Conservation (phyloP, 139 green algal species). For the Yamagishiella unicocca region DNA sequence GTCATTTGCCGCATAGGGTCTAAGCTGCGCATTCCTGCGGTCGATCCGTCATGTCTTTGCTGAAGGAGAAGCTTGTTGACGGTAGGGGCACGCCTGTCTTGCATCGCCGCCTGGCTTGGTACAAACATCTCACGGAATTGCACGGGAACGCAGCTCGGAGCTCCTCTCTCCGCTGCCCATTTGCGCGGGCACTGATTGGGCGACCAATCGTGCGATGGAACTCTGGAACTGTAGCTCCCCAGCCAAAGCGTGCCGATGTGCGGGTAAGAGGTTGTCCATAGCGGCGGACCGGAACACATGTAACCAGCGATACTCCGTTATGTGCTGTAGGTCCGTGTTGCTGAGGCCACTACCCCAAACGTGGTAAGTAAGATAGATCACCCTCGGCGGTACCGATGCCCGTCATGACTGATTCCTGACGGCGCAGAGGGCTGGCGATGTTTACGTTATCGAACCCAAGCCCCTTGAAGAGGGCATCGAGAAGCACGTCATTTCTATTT, state of each 20-base stretch:
- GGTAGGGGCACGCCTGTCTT: not conserved
- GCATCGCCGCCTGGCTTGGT: not conserved
- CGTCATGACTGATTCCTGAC: not conserved
- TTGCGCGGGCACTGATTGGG: not conserved
- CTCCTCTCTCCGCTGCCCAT: not conserved
- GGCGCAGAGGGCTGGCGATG: constrained; percentile 52
- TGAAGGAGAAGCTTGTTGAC: not conserved
- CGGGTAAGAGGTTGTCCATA: constrained; percentile 15
- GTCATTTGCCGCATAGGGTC: too few relatives aligned
- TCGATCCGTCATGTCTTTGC: not conserved
- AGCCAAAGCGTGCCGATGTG: constrained; percentile 4
- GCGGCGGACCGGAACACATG: too few relatives aligned
- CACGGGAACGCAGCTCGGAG: constrained; percentile 4
- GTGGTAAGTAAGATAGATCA: constrained; percentile 1
- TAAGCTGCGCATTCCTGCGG: too few relatives aligned
- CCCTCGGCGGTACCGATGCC: not conserved
- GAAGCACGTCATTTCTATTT: constrained; percentile 96
- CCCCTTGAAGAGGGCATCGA: constrained; percentile 84
- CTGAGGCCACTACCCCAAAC: constrained; percentile 26
- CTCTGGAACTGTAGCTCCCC: not conserved
- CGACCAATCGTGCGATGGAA: not conserved
- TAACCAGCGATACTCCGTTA: too few relatives aligned
- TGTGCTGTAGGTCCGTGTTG: constrained; percentile 1
- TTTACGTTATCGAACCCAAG: constrained; percentile 79
- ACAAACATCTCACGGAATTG: not conserved